Evolutionary conservation across 2,329 filamentous ascomycete species (phyloP), one percentile per base, ranked within the genome.

Genomic region (Phaeophleospora eucalypticola): DNA sequence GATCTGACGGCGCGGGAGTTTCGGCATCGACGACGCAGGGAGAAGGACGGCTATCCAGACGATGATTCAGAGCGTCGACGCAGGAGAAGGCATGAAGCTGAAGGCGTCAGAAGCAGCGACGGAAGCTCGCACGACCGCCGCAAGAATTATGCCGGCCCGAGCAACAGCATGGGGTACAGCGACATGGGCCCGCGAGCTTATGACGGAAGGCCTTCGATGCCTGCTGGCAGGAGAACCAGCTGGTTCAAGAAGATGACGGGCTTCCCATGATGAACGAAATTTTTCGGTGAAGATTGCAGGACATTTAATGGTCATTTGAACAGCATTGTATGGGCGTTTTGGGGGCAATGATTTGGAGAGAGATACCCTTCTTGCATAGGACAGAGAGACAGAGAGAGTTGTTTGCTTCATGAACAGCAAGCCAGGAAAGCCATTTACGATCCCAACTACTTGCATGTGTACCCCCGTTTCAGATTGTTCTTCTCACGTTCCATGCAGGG

Each of bases 181-280:
- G 59, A 57, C 60, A 68, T 60, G 63, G 68, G 50, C 44, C 58
- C 47, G 58, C 59, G 65, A 40, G 68, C 67, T 19, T 71, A 65
- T 60, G 71, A 73, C 58, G 70, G 66, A 10, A 53, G 70, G 46
- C 68, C 68, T 4, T 67, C 65, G 14, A 56, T 61, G 15, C 62
- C 59, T 7, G 53, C 53, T 32, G 54, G 61, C 24, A 65, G 64
- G 9, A 72, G 24, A 12, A 29, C 24, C 24, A 29, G 71, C 51
- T 73, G 70, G 70, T 67, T 75, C 29, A 73, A 74, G 68, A 74
- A 73, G 65, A 68, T 75, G 43, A 58, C 60, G 32, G 61, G 62
- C n/a, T 40, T 56, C 8, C 37, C 37, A 18, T 10, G 34, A n/a
- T 17, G 34, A 6, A 36, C 14, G 17, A 21, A 19, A n/a, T 19